Conservation (phyloP, 306 rosid species). For the Gastrolobium bilobum region DNA sequence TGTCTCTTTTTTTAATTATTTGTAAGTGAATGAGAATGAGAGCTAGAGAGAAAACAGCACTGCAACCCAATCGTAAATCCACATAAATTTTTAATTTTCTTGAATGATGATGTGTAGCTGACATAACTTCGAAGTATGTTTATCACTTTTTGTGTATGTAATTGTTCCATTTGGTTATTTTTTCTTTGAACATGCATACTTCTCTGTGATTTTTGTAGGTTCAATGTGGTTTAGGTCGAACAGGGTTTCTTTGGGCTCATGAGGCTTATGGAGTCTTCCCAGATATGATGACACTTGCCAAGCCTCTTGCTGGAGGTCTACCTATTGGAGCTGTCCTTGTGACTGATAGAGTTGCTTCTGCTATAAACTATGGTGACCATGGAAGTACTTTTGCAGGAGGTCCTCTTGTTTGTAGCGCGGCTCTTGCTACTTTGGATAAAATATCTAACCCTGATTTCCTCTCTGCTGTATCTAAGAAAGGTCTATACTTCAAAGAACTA, state of each 20-base stretch:
- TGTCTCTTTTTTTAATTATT: not conserved
- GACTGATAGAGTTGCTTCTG: constrained; percentile 82
- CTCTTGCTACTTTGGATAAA: constrained; percentile 77
- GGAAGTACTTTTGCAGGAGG: constrained; percentile 95
- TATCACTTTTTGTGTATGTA: not conserved
- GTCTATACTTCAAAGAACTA: constrained; percentile 70
- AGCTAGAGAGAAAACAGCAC: not conserved
- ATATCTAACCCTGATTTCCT: constrained; percentile 75
- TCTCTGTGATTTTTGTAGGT: constrained; percentile 59
- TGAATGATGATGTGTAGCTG: not conserved
- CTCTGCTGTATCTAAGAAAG: constrained; percentile 71
- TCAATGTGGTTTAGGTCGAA: constrained; percentile 95
- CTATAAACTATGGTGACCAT: constrained; percentile 82
- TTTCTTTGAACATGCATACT: not conserved
- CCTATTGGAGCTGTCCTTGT: constrained; percentile 88
- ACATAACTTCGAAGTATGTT: not conserved
- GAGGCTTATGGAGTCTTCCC: constrained; percentile 81
- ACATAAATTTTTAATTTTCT: not conserved
- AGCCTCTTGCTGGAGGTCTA: constrained; percentile 97
- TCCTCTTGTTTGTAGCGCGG: constrained; percentile 80
- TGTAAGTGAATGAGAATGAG: constrained; percentile 4
- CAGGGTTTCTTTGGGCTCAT: constrained; percentile 90
- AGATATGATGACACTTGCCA: constrained; percentile 94
- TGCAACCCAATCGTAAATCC: not conserved
- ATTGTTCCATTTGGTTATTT: constrained; percentile 9